phyloP scores from a whole-genome alignment of 1,284 basidiomycete species.

The Psilocybe mexicana region DNA sequence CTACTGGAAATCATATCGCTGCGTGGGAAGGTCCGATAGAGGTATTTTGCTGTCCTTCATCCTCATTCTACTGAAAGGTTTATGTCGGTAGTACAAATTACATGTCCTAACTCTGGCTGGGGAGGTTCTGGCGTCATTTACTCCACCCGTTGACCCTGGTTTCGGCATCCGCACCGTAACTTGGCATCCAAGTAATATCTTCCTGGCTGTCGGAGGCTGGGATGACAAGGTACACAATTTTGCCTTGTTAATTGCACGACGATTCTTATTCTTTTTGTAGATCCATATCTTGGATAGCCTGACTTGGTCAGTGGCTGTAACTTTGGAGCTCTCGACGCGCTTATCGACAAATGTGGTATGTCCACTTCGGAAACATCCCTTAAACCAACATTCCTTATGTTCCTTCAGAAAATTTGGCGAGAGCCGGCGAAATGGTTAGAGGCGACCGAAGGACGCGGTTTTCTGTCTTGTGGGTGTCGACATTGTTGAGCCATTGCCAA shows the following conservation, averaged over 20 bases:
- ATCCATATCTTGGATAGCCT: conserved; percentile 77
- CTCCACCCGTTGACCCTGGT: conserved; percentile 72
- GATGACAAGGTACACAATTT: conserved; percentile 69
- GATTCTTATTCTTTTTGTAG: conserved; percentile 37
- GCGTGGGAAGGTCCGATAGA: conserved; percentile 83
- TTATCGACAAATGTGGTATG: conserved; percentile 60
- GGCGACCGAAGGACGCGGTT: conserved; percentile 75
- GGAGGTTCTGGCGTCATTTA: conserved; percentile 66
- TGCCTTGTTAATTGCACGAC: not conserved
- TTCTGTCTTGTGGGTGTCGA: conserved; percentile 68
- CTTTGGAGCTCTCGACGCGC: conserved; percentile 60
- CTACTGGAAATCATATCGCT: conserved; percentile 78
- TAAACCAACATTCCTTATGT: not conserved
- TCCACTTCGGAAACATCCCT: conserved; percentile 12
- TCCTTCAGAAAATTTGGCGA: conserved; percentile 68
- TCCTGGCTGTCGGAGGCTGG: conserved; percentile 79
- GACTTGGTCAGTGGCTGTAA: conserved; percentile 74
- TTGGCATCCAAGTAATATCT: conserved; percentile 85
- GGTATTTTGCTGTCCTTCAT: conserved; percentile 39
- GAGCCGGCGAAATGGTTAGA: conserved; percentile 82
- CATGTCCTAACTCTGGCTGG: conserved; percentile 77
- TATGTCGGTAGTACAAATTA: conserved; percentile 69
- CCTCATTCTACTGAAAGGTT: not conserved
- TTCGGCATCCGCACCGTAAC: conserved; percentile 73
- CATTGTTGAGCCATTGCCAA: not conserved